Evolutionary conservation across 768 basidiomycete genomes (phyloP).

Genomic region (Lepiota venenata): DNA sequence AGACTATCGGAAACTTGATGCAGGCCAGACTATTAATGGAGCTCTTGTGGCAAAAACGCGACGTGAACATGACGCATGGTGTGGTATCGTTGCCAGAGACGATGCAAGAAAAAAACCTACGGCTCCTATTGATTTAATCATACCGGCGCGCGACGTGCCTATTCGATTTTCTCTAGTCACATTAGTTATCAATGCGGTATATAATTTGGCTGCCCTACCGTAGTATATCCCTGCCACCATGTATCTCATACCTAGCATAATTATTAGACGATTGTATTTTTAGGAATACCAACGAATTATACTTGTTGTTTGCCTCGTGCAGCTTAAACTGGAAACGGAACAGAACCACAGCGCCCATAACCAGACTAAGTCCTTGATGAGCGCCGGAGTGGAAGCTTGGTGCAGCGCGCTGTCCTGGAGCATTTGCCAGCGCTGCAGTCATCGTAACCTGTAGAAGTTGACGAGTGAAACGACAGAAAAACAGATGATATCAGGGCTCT

Average conservation of each 20-base stretch:
- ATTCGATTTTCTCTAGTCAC: conserved; percentile 2
- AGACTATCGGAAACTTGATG: conserved; percentile 56
- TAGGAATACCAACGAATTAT: conserved; percentile 3
- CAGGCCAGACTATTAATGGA: conserved; percentile 63
- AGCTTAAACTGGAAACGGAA: neutral
- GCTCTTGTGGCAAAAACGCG: conserved; percentile 65
- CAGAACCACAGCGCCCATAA: conserved; percentile 5
- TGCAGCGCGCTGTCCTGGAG: neutral
- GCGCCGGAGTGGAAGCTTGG: neutral
- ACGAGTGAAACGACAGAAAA: neutral
- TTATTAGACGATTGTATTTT: conserved; percentile 13
- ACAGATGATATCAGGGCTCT: neutral
- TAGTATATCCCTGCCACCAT: conserved; percentile 6
- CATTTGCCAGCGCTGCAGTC: neutral
- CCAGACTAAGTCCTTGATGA: neutral
- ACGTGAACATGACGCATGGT: conserved; percentile 29
- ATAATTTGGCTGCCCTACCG: conserved; percentile 6
- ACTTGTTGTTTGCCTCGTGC: neutral
- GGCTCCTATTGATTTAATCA: conserved; percentile 48
- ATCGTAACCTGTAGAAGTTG: neutral
- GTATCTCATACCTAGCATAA: conserved; percentile 9
- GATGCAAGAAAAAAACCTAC: conserved; percentile 45
- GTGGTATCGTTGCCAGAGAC: conserved; percentile 55
- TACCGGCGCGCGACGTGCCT: neutral
- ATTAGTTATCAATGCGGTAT: neutral